Base-by-base conservation (phyloP, 1,139 yeast species). In the Suhomyces bolitotheri region DNA sequence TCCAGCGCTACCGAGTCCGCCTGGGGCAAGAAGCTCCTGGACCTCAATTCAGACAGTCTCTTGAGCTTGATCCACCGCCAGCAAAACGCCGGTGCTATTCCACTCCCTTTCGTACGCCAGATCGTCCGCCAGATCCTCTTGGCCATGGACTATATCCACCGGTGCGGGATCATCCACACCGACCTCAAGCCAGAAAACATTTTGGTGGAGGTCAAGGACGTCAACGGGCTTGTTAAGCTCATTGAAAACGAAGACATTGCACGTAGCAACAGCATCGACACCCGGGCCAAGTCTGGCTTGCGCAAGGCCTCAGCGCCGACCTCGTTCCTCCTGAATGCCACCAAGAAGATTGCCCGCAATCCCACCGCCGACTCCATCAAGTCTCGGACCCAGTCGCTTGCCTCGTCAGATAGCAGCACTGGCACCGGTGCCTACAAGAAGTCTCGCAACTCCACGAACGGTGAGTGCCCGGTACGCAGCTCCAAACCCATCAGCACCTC, bases 121-220 rank as follows among this genome's bases (percentile, higher is more conserved):
- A 83, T 88, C 33, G 79, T 94, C 7, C 82, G 80, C 46, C 96
- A 88, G 58, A 72, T 87, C 25, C 63, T 87, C 34, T 67, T 82
- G 14, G 88, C 92, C 0, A 65, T 86, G 44, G 95, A 88, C 58
- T 87, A 83, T 54, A 64, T 88, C 45, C 96, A 88, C 56, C 82
- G 76, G 47, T 85, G 95, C 60, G 96, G 95, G n/a, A 82, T 88
- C 22, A 84, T 88, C 41, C 96, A 88, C 60, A 88, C 96, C 0
- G 96, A 88, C 54, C 67, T 88, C 43, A 88, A 88, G 58, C 96
- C 96, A 0, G 96, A 88, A 56, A 88, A 88, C 55, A 83, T 88
- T n/a, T 64, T 88, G 44, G 73, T 87, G 32, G 89, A 84, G 51
- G 82, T 87, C 41, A 83, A 82, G 25, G 88, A 86, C 49, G 90